Conservation (phyloP, 805 yeast genomes). For the Starmerella gropengiesseri region DNA sequence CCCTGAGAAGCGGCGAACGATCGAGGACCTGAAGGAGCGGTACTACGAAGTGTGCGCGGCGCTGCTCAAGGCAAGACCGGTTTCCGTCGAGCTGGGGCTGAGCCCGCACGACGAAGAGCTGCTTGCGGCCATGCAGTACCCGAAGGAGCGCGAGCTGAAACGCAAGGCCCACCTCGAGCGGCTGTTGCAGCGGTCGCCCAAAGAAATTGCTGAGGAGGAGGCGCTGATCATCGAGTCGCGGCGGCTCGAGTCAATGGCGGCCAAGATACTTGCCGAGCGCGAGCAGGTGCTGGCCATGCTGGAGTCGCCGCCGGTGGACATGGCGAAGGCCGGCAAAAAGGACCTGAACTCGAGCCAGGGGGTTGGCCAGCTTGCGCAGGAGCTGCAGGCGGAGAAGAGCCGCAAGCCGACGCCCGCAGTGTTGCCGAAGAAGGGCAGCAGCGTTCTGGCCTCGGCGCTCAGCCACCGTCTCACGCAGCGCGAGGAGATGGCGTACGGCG, state of each 20-base stretch:
- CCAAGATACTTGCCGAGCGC: slow-evolving; percentile 3
- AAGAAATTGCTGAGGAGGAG: slow-evolving; percentile 97
- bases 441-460: slow-evolving; percentile 28
- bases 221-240: slow-evolving; percentile 86
- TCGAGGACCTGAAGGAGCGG: slow-evolving; percentile 77
- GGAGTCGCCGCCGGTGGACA: slow-evolving; percentile 51
- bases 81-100: slow-evolving; percentile 31
- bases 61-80: slow-evolving; percentile 32
- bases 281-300: slow-evolving; percentile 2
- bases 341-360: slow-evolving; percentile 59
- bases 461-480: slow-evolving; percentile 52
- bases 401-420: slow-evolving; percentile 15
- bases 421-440: slow-evolving; percentile 16
- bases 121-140: slow-evolving; percentile 54
- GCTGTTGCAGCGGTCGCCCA: slow-evolving; percentile 73
- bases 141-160: slow-evolving; percentile 59
- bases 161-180: slow-evolving; percentile 73
- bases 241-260: slow-evolving; percentile 54
- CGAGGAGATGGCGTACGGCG: slow-evolving; percentile 78
- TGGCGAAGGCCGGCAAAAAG: slow-evolving; percentile 1
- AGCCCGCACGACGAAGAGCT: slow-evolving; percentile 41
- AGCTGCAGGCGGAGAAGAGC: slow-evolving; percentile 60
- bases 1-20: slow-evolving; percentile 31
- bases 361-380: slow-evolving; percentile 70
- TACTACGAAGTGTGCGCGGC: slow-evolving; percentile 60